Percentiles rank a stretch among this genome's conserved stretches.
Evolutionary conservation across 2,329 filamentous ascomycete genomes (phyloP).

Genomic region (Blastomyces gilchristii): DNA sequence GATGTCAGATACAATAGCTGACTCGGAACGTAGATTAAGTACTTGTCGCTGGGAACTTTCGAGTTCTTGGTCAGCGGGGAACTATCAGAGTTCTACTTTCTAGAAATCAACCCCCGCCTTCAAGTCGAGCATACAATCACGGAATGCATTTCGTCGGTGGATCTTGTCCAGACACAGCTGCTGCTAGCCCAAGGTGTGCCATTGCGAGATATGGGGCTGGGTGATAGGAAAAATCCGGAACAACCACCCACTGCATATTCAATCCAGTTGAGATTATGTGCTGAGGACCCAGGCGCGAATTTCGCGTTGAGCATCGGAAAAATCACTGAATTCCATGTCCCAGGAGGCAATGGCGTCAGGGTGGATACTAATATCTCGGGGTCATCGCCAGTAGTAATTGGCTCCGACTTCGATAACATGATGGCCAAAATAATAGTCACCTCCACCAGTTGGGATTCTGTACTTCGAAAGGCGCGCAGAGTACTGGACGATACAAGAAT

Average conservation of each 20-base stretch:
- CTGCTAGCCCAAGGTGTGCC: slow-evolving; percentile 43
- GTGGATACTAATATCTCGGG: slow-evolving; percentile 47
- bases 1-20: not conserved
- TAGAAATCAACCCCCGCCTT: slow-evolving; percentile 51
- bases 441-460: slow-evolving; percentile 43
- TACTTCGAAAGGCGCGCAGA: slow-evolving; percentile 44
- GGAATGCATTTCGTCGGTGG: slow-evolving; percentile 44
- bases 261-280: slow-evolving; percentile 49
- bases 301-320: slow-evolving; percentile 53
- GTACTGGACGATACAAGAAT: slow-evolving; percentile 48
- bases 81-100: slow-evolving; percentile 45
- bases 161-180: slow-evolving; percentile 48
- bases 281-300: slow-evolving; percentile 44
- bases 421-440: slow-evolving; percentile 52
- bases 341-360: slow-evolving; percentile 48
- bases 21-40: slow-evolving; percentile 37
- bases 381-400: slow-evolving; percentile 36
- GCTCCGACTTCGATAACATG: slow-evolving; percentile 49
- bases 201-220: slow-evolving; percentile 30
- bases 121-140: slow-evolving; percentile 56
- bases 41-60: slow-evolving; percentile 52
- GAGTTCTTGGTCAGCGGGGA: slow-evolving; percentile 51
- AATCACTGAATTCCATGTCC: slow-evolving; percentile 45
- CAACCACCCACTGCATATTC: slow-evolving; percentile 35
- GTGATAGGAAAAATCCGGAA: slow-evolving; percentile 21